These are phyloP conservation scores for Dittrichia graveolens DNA, from an alignment of 129 eudicot genomes.

Conservation along the genomic window DNA sequence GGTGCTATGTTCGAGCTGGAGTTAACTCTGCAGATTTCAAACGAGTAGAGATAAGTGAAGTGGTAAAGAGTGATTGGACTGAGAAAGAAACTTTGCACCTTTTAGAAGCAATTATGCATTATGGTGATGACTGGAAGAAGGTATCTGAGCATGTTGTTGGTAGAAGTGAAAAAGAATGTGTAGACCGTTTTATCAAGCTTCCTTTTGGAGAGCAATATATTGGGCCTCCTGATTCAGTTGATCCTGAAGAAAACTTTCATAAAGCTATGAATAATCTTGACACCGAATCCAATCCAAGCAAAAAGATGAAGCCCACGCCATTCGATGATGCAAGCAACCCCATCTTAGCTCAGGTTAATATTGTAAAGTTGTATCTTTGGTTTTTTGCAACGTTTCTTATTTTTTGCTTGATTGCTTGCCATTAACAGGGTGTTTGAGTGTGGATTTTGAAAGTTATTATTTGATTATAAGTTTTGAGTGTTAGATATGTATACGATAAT, in stretches of 20 bases:
- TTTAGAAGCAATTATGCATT: conserved; percentile 89
- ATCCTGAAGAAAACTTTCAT: conserved; percentile 40
- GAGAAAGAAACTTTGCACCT: conserved; percentile 92
- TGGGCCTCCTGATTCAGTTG: conserved; percentile 68
- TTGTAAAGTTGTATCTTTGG: not conserved
- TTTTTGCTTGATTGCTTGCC: not conserved
- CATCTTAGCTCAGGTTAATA: conserved; percentile 84
- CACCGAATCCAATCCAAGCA: conserved; percentile 39
- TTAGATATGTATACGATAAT: not conserved
- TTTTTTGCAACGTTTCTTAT: not conserved
- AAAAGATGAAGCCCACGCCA: conserved; percentile 74
- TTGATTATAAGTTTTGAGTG: not conserved
- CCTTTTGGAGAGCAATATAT: conserved; percentile 83
- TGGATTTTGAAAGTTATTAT: not conserved
- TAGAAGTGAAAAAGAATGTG: conserved; percentile 80
- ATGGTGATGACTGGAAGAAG: conserved; percentile 93
- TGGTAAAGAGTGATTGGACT: conserved; percentile 74
- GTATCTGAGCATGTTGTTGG: conserved; percentile 88
- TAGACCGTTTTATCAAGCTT: conserved; percentile 84
- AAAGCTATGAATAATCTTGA: conserved; percentile 30
- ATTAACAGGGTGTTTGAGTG: not conserved
- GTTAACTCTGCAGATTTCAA: conserved; percentile 65
- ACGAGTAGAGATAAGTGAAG: conserved; percentile 88
- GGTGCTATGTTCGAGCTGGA: conserved; percentile 86
- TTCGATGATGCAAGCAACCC: conserved; percentile 99